Conservation (phyloP, 331 rosid species). For the Dryas integrifolia region DNA sequence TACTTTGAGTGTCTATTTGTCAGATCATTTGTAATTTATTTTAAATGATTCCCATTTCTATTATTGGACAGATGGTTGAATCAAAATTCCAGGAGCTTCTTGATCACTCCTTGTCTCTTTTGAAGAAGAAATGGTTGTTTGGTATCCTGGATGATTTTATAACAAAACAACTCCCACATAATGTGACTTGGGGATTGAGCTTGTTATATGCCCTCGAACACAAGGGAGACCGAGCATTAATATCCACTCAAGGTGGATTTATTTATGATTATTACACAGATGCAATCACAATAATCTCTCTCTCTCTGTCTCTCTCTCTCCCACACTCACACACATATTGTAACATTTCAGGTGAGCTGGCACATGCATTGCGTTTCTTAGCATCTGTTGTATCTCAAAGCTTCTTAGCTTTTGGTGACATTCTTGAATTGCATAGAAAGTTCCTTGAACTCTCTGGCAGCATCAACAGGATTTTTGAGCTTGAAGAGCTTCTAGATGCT, state of each 20-base stretch:
- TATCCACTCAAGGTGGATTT: slow-evolving; percentile 75
- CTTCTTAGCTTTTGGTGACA: slow-evolving; percentile 98
- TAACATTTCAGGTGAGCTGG: slow-evolving; percentile 75
- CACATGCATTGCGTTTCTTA: slow-evolving; percentile 93
- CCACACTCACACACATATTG: slow-evolving; percentile 10
- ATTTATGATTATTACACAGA: slow-evolving; percentile 8
- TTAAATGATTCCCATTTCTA: slow-evolving; percentile 9
- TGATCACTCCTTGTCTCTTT: slow-evolving; percentile 58
- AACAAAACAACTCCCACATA: slow-evolving; percentile 96
- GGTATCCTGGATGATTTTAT: slow-evolving; percentile 88
- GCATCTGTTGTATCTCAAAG: slow-evolving; percentile 99
- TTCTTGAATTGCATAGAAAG: slow-evolving; percentile 87
- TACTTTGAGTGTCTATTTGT: slow-evolving; percentile 2
- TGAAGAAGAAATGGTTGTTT: slow-evolving; percentile 83
- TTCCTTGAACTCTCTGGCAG: slow-evolving; percentile 91
- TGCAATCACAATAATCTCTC: slow-evolving; percentile 6
- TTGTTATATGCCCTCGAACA: slow-evolving; percentile 90
- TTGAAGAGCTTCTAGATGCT: slow-evolving; percentile 84
- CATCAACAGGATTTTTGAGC: slow-evolving; percentile 83
- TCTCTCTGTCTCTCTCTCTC: slow-evolving; percentile 14
- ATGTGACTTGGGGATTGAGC: slow-evolving; percentile 98
- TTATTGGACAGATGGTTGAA: slow-evolving; percentile 80
- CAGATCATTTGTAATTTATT: neutral
- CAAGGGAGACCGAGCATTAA: slow-evolving; percentile 78
- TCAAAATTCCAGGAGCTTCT: slow-evolving; percentile 83